A percentile compares a stretch with the other conserved stretches of the same genome.
phyloP scores from a whole-genome alignment of 495 filamentous ascomycete species.

The Cenococcum geophilum region DNA sequence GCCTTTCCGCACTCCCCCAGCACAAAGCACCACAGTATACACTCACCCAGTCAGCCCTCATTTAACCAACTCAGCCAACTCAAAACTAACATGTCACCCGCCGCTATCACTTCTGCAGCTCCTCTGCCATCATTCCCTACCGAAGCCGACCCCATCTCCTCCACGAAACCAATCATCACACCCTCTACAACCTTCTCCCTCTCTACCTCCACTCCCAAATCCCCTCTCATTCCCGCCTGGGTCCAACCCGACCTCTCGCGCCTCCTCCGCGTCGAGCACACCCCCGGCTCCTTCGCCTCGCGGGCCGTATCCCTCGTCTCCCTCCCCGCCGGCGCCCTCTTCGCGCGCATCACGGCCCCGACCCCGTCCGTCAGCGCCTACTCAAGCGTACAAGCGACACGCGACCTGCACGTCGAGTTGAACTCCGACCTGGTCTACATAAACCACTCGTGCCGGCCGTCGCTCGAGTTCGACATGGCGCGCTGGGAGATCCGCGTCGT shows the following conservation, averaged over 20 bases:
- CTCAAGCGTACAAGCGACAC: constrained; percentile 61
- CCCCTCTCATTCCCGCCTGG: constrained; percentile 20
- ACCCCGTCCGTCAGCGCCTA: constrained; percentile 49
- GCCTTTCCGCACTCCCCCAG: too few species aligned
- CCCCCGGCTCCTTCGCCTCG: constrained; percentile 48
- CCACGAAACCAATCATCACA: constrained; percentile 15
- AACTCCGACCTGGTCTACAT: constrained; percentile 70
- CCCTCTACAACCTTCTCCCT: constrained; percentile 8
- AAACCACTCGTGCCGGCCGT: constrained; percentile 68
- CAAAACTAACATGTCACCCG: constrained; percentile 15
- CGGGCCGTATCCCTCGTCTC: constrained; percentile 55
- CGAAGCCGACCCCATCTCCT: constrained; percentile 6
- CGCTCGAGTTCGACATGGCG: constrained; percentile 65
- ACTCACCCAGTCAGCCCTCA: too few species aligned
- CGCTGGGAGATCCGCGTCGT: constrained; percentile 55
- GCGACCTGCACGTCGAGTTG: constrained; percentile 59
- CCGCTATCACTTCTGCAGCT: constrained; percentile 17
- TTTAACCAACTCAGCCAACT: background rate
- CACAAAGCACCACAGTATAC: background rate
- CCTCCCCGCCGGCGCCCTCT: constrained; percentile 56
- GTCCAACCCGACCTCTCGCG: constrained; percentile 43
- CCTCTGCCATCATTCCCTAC: constrained; percentile 7
- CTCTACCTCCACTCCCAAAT: background rate
- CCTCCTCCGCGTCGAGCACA: constrained; percentile 45
- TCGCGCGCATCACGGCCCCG: constrained; percentile 52